phyloP scores from a whole-genome alignment of 768 basidiomycete species.

The Calocybe indica region DNA sequence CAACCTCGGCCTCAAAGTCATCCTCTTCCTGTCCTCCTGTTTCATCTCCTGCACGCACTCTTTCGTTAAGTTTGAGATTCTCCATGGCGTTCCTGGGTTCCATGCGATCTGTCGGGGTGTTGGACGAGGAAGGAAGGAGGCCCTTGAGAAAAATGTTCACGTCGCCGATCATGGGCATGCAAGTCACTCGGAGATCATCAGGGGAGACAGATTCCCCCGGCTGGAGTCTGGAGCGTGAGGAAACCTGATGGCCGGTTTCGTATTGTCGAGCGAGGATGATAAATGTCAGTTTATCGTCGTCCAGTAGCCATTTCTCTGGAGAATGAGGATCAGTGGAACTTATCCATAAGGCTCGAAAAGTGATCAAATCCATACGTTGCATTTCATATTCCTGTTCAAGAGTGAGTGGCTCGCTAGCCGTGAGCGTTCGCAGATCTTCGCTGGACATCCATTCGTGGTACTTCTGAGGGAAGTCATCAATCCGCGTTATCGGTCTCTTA shows the following conservation, averaged over 20 bases:
- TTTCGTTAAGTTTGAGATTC: no score
- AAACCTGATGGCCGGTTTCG: conserved; percentile 9
- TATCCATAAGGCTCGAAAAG: neutral
- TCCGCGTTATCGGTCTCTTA: neutral
- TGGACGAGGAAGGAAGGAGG: conserved; percentile 13
- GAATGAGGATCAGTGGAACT: neutral
- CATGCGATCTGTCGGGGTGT: neutral
- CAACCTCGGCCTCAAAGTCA: conserved; percentile 71
- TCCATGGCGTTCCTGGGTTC: no score
- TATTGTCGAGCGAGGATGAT: conserved; percentile 62
- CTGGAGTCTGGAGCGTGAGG: conserved; percentile 6
- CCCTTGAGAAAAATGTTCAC: conserved; percentile 86
- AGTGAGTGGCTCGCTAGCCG: conserved; percentile 79
- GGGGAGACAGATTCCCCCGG: conserved; percentile 13
- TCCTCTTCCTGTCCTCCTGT: conserved; percentile 15
- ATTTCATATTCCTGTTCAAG: conserved; percentile 83
- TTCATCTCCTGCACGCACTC: no score
- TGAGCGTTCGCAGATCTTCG: conserved; percentile 64
- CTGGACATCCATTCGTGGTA: conserved; percentile 90
- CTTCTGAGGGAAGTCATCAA: conserved; percentile 35
- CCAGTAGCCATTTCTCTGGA: conserved; percentile 78
- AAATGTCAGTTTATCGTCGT: conserved; percentile 90
- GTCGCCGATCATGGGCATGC: conserved; percentile 78
- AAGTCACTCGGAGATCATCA: conserved; percentile 25
- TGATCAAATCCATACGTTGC: conserved; percentile 53